Base-by-base conservation (phyloP, 805 yeast genomes). In the Kodamaea neixiangensis region DNA sequence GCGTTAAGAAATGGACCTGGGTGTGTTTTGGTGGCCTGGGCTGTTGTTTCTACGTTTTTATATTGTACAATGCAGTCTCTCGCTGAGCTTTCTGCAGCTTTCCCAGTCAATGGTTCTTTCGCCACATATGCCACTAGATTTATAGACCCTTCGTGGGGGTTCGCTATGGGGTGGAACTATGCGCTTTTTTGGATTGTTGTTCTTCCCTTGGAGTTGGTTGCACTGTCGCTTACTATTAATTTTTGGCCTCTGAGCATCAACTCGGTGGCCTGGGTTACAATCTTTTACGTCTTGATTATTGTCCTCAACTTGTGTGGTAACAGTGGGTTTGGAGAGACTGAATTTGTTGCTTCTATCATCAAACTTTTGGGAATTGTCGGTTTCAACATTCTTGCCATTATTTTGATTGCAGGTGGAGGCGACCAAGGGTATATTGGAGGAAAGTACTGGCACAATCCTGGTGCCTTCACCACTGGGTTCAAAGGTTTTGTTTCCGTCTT, bases 101-200 rank as follows among this genome's bases (percentile, higher is more conserved):
- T 65, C 49, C 75, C 77, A 2, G 72, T 73, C 15, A 61, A 68
- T 7, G 78, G 78, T 9, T 68, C 76, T 2, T 73, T 73, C 57
- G 73, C 76, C 9, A 67, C 73, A 2, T 72, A 71, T 49, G 71
- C 76, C 33, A 67, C 69, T 1, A 58, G 75, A 15, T 73, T 73
- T 49, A 66, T 73, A n/a, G 77, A 72, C 54, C 73, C 74, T 1
- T 69, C 75, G 17, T 71, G 73, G 66, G 78, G 78, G 5, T 73
- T 72, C 54, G 78, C 78, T n/a, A 69, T 67, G 49, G 78, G 76
- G 14, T 72, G 74, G 73, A 73, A 73, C 61, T 73, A 73, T 54
- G 75, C 77, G 20, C 50, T 71, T 40, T 73, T 72, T 55, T 73
- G 77, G 77, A 72, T 72, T n/a, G 61, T 73, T 22, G 77, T 73